Base-by-base conservation (phyloP, 2,329 filamentous ascomycete genomes). In the Verticillium longisporum region DNA sequence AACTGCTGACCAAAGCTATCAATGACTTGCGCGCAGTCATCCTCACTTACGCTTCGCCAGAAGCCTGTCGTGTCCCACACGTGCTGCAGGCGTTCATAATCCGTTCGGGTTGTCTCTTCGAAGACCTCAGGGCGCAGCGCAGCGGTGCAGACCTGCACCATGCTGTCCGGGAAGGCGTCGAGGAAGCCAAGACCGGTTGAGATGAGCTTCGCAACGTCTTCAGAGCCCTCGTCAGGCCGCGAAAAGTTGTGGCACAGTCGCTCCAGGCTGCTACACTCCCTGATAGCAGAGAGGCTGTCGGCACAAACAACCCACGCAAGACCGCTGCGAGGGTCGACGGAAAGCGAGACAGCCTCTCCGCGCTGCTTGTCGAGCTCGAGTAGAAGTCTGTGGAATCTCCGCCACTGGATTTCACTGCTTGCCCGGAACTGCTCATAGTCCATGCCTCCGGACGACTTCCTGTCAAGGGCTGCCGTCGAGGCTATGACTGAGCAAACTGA, bases 271-370 rank as follows among this genome's bases (percentile, higher is more conserved):
- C 88, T 95, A 75, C 91, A 96, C 68, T 89, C 86, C 64, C 94
- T 83, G 58, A 98, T 83, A 2, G 90, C 87, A 4, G 91, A 89
- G 57, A 96, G 80, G 36, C 89, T 86, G 73, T 97, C 93, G 1
- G 93, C 87, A 68, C 92, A 89, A 4, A 96, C 82, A 56, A 96
- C 83, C 92, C 92, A 97, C 1, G 91, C 85, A 77, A 93, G 83
- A 57, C 88, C 87, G 10, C 83, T 81, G 56, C 84, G 81, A 0
- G 82, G 73, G 68, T 98, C 95, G 60, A 91, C 87, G 0, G 88
- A 85, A 55, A 98, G 78, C 1, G 90, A 88, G 55, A 98, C 76
- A 0, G 91, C 88, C 69, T 97, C 93, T 18, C 90, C 89, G 69
- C 93, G 84, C 68, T 91, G 88, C 68, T 90, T 92, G 71, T 98